Evolutionary conservation across 1,284 basidiomycete genomes (phyloP), one percentile per base, ranked within the genome.

Genomic region (Ceratorhiza oryzae-sativae): DNA sequence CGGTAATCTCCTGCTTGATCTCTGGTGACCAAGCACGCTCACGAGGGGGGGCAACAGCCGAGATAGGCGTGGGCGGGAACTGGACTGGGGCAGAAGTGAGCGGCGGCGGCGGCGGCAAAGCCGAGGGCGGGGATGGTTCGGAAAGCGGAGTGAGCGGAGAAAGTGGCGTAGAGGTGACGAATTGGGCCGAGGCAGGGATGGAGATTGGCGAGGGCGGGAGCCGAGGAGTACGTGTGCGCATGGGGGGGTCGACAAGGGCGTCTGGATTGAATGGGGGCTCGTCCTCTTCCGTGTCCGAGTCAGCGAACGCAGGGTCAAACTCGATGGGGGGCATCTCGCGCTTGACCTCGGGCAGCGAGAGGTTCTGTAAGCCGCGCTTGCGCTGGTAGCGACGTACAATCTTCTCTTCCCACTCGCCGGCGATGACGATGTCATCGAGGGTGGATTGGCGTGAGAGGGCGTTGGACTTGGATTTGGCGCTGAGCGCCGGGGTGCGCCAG

Each of bases 261-360:
- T 49, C 56, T 23, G 67, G 55, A 34, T 71, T 39, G 6, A 58
- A 58, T 8, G 30, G 6, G 25, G 65, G 56, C 45, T 41, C 45
- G 18, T 58, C 56, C 45, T 71, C 68, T 56, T 71, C 68, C 51
- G 68, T 71, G 56, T 71, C 67, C 67, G 56, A 60, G 55, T 71
- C 68, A 56, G 68, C 68, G 23, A 71, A 71, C n/a, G 45, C 56
- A 32, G 68, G 68, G 45, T 71, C 56, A 30, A 71, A 71, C 56
- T 71, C 56, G 68, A 71, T 59, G n/a, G 68, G 68, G 6, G 56
- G 45, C 68, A 71, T 71, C 56, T 71, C 41, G 45, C 56, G 55
- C 68, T 60, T 59, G 56, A 60, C 68, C 56, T 71, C 56, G 41
- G 42, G 68, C 56, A 71, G 55, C 3, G 56, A 59, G n/a, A 59